A percentile compares a stretch with the other conserved stretches of the same genome.
These are phyloP conservation scores for Aspergillus sojae DNA, from an alignment of 2,329 filamentous ascomycete genomes.

Conservation along the genomic window DNA sequence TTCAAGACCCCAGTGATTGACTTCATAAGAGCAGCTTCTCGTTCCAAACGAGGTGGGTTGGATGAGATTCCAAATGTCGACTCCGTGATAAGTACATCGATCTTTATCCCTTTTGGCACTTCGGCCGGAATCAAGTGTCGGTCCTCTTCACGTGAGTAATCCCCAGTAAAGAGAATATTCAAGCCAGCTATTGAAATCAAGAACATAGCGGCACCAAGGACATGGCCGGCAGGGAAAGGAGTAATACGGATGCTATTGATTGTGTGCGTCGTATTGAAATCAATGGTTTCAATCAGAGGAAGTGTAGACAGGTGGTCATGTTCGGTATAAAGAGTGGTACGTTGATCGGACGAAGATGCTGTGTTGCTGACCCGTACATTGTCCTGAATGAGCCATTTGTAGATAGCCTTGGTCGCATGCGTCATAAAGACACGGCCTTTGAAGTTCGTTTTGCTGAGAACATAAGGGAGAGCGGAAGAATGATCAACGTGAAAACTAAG, in stretches of 20 bases:
- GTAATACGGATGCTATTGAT: constrained; percentile 96
- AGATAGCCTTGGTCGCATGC: constrained; percentile 97
- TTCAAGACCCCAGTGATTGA: constrained; percentile 89
- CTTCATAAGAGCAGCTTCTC: constrained; percentile 93
- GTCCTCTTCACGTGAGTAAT: constrained; percentile 95
- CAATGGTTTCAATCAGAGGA: constrained; percentile 92
- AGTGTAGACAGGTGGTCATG: constrained; percentile 94
- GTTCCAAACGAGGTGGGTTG: constrained; percentile 84
- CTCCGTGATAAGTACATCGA: constrained; percentile 96
- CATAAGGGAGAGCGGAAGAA: constrained; percentile 96
- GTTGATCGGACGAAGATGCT: constrained; percentile 62
- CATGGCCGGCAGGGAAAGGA: constrained; percentile 94
- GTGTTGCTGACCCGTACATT: constrained; percentile 85
- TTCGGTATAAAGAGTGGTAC: constrained; percentile 82
- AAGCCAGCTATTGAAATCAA: constrained; percentile 95
- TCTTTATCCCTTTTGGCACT: constrained; percentile 83
- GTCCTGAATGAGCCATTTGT: constrained; percentile 99
- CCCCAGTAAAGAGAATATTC: constrained; percentile 95
- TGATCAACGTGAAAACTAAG: constrained; percentile 95
- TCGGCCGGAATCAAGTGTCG: constrained; percentile 92
- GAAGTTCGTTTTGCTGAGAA: constrained; percentile 97
- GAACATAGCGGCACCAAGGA: constrained; percentile 98
- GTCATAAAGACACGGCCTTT: constrained; percentile 98
- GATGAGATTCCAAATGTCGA: constrained; percentile 96
- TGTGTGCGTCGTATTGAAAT: constrained; percentile 97